Percentiles rank a stretch among this genome's conserved stretches.
phyloP scores from a whole-genome alignment of 495 filamentous ascomycete species.

The Neurospora tetrasperma region DNA sequence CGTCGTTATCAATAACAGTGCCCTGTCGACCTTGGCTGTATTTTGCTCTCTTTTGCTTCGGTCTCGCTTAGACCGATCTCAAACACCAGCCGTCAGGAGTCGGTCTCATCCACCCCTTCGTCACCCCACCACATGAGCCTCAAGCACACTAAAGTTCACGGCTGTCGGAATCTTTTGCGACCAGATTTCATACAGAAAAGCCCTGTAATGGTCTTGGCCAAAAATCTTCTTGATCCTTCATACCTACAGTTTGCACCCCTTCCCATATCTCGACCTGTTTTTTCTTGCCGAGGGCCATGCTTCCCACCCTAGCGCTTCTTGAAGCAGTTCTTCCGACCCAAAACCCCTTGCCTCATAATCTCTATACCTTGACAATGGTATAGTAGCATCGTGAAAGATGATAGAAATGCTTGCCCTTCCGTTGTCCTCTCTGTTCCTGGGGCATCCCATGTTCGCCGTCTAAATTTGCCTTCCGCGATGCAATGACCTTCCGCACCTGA shows the following conservation, averaged over 20 bases:
- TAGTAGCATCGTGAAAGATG: neutral
- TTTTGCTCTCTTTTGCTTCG: neutral
- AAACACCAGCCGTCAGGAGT: conserved; percentile 26
- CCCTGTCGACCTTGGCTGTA: neutral
- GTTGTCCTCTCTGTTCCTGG: neutral
- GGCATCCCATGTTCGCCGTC: conserved; percentile 13
- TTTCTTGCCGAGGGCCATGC: neutral
- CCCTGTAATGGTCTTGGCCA: neutral
- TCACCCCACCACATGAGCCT: conserved; percentile 13
- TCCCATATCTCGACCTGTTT: neutral
- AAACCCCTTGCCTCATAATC: neutral
- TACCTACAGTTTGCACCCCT: neutral
- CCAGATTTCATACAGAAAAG: neutral
- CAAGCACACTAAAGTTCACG: conserved; percentile 9
- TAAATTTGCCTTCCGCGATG: conserved; percentile 8
- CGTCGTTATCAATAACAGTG: neutral
- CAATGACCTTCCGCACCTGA: neutral
- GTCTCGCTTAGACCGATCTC: conserved; percentile 26
- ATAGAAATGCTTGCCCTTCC: neutral
- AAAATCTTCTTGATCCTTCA: neutral
- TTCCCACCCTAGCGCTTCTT: neutral
- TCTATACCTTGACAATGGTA: neutral
- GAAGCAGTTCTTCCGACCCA: neutral
- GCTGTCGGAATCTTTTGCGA: neutral
- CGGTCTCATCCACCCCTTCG: conserved; percentile 22